These are phyloP conservation scores for Amaranthus hypochondriacus DNA, from an alignment of 148 eudicot species.

Conservation along the genomic window DNA sequence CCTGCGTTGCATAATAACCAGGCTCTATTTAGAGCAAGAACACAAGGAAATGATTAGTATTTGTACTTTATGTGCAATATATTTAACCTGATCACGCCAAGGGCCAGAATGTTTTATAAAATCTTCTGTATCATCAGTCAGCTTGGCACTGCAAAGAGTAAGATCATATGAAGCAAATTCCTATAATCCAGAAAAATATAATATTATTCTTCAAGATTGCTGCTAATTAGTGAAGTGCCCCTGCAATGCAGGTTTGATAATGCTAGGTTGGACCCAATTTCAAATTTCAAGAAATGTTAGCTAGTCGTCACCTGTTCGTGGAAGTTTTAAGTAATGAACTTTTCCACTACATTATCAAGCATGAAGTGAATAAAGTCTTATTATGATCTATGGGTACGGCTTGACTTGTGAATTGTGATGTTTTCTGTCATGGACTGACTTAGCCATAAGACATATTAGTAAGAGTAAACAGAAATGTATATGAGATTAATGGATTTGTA, in stretches of 20 bases:
- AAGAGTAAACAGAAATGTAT: too few relatives aligned
- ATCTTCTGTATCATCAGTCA: slow-evolving; percentile 51
- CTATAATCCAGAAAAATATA: background rate
- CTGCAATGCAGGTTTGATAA: background rate
- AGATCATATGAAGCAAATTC: background rate
- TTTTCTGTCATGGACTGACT: too few relatives aligned
- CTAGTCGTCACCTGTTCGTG: too few relatives aligned
- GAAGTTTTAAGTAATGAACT: too few relatives aligned
- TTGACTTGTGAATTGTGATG: background rate
- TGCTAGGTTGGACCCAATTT: background rate
- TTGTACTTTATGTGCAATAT: background rate
- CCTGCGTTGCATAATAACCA: slow-evolving; percentile 42
- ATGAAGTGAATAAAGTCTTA: background rate
- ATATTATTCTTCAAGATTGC: background rate
- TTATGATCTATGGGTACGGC: background rate
- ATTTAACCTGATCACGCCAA: slow-evolving; percentile 83
- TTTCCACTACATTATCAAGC: background rate
- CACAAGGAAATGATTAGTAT: background rate
- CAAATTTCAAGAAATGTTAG: too few relatives aligned
- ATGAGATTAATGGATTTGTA: too few relatives aligned
- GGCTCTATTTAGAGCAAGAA: background rate
- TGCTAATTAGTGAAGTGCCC: background rate
- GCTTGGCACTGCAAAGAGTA: slow-evolving; percentile 53
- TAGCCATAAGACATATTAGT: too few relatives aligned
- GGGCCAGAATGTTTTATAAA: slow-evolving; percentile 55